Evolutionary conservation across 257 asterid species (phyloP).

Genomic region (Hygrophila difformis): DNA sequence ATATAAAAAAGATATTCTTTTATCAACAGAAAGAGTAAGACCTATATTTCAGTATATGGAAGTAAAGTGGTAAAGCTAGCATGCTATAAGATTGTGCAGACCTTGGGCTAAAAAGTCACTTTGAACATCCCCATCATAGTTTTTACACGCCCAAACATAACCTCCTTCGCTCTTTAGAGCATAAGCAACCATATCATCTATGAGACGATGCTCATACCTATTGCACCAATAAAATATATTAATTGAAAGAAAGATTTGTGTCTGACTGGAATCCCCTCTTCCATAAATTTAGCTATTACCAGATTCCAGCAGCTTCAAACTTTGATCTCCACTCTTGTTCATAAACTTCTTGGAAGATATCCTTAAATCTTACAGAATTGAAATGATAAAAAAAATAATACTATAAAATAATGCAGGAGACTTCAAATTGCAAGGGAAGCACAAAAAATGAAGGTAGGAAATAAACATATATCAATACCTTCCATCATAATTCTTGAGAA

Average conservation of each 20-base stretch:
- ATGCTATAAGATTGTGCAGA: constrained; percentile 15
- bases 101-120: constrained; percentile 99
- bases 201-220: constrained; percentile 98
- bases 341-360: constrained; percentile 91
- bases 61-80: too few relatives aligned
- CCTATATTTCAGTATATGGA: too few relatives aligned
- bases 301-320: constrained; percentile 83
- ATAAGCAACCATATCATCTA: constrained; percentile 99
- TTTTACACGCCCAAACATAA: constrained; percentile 99
- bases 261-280: too few relatives aligned
- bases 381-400: not conserved
- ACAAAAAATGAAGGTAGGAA: constrained; percentile 5
- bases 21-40: too few relatives aligned
- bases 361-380: constrained; percentile 62
- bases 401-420: not conserved
- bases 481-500: constrained; percentile 93
- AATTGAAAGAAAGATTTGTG: not conserved
- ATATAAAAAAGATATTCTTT: too few relatives aligned
- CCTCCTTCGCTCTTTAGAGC: constrained; percentile 97
- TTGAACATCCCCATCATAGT: constrained; percentile 97
- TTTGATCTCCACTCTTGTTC: constrained; percentile 77
- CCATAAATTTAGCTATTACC: too few relatives aligned
- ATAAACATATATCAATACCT: constrained; percentile 38
- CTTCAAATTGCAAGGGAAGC: not conserved
- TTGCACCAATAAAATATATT: constrained; percentile 13